Evolutionary conservation across 1,139 yeast species (phyloP).

Genomic region (Geotrichum cucujoidarum): DNA sequence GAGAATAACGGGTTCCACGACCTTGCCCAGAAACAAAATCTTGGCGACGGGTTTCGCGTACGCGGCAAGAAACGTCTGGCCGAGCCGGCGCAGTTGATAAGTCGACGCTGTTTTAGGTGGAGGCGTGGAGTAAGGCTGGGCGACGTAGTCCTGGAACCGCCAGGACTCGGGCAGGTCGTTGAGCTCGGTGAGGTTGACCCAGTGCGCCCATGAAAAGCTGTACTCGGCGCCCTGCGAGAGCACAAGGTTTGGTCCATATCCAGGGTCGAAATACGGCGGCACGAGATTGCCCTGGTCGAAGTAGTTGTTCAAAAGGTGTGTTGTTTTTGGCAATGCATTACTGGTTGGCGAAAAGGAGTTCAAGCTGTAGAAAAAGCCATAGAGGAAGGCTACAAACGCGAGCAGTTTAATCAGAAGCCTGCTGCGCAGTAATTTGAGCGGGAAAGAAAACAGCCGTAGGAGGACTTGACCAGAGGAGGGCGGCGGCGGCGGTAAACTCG

Average conservation of each 20-base stretch:
- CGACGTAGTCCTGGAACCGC: neutral
- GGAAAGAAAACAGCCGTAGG: too few relatives aligned
- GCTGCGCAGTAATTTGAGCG: neutral
- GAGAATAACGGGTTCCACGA: constrained; percentile 16
- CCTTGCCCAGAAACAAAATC: constrained; percentile 26
- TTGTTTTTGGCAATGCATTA: too few relatives aligned
- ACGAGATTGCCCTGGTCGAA: neutral
- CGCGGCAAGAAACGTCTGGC: constrained; percentile 29
- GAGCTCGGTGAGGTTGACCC: constrained; percentile 30
- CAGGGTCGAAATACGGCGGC: too few relatives aligned
- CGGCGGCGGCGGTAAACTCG: too few relatives aligned
- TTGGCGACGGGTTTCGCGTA: constrained; percentile 29
- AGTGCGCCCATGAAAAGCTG: constrained; percentile 30
- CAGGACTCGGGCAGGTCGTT: constrained; percentile 15
- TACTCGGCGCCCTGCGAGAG: constrained; percentile 21
- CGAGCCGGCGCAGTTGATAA: constrained; percentile 30
- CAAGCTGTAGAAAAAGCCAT: constrained; percentile 1
- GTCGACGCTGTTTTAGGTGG: constrained; percentile 24
- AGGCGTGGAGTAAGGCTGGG: constrained; percentile 18
- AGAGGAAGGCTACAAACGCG: neutral
- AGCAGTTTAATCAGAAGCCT: neutral
- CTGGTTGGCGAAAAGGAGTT: too few relatives aligned
- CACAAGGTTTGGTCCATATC: neutral
- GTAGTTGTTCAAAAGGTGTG: neutral
- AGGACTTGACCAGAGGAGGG: too few relatives aligned